phyloP scores from a whole-genome alignment of 768 basidiomycete species.

The Suillus bovinus region DNA sequence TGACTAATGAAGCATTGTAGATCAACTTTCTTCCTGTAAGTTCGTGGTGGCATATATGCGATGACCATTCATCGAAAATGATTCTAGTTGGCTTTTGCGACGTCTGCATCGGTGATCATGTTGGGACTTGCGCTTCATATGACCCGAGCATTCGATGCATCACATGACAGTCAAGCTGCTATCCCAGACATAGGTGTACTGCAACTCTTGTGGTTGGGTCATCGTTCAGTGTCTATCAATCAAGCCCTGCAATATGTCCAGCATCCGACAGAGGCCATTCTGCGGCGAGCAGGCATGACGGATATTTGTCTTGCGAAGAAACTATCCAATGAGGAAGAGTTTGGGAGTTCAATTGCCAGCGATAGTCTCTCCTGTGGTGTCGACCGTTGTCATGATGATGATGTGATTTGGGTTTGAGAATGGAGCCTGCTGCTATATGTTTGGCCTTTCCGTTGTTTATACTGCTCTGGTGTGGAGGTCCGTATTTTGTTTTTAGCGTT shows the following conservation, averaged over 20 bases:
- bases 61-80: neutral
- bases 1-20: neutral
- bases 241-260: neutral
- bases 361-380: neutral
- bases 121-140: neutral
- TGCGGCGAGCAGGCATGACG: constrained; percentile 8
- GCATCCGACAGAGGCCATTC: constrained; percentile 5
- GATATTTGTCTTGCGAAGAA: neutral
- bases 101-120: constrained; percentile 4
- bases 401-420: no score
- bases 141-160: neutral
- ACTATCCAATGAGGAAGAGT: neutral
- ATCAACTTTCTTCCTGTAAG: constrained; percentile 2
- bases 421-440: no score
- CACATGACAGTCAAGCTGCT: neutral
- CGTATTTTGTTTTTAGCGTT: no score
- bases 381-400: neutral
- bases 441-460: no score
- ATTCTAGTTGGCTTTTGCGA: neutral
- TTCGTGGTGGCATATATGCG: neutral
- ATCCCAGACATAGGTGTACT: constrained; percentile 1
- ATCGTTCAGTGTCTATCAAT: neutral
- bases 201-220: constrained; percentile 12
- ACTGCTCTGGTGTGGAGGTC: no score
- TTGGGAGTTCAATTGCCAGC: neutral